A percentile compares a stretch with the other conserved stretches of the same genome.
Conservation (phyloP, 164 flowering plant species). For the grape (Vitis vinifera) region DNA sequence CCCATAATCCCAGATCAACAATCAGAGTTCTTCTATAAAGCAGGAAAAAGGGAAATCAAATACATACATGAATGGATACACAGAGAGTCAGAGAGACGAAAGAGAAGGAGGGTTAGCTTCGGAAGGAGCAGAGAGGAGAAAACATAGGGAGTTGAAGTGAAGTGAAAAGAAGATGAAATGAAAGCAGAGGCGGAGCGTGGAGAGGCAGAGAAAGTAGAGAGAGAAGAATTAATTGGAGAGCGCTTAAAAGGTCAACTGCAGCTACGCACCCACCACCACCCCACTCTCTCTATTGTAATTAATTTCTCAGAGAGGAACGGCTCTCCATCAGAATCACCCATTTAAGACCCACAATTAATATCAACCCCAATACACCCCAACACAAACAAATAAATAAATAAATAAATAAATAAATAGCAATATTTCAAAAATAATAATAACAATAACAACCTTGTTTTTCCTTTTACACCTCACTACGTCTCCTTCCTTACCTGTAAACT, state of each 20-base stretch:
- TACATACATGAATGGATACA: neutral
- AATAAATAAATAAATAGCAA: no score
- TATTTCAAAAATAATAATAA: no score
- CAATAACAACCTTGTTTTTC: no score
- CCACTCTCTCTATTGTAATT: neutral
- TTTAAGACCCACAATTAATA: neutral
- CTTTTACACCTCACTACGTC: neutral
- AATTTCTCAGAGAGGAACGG: neutral
- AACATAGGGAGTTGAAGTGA: neutral
- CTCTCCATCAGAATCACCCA: neutral
- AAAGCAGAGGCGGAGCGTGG: no score
- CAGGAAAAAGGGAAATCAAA: no score
- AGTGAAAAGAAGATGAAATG: neutral
- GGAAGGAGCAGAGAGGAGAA: neutral
- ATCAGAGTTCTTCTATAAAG: no score
- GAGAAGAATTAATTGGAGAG: no score
- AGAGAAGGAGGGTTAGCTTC: neutral
- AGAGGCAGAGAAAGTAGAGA: no score
- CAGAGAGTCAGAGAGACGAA: neutral
- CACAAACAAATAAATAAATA: no score
- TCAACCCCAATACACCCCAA: neutral
- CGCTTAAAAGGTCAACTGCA: slow-evolving; percentile 6
- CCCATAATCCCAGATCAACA: no score
- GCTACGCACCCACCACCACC: neutral
- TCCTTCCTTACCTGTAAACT: neutral